phyloP scores from a whole-genome alignment of 2,329 filamentous ascomycete species.

The Fusarium succisae region DNA sequence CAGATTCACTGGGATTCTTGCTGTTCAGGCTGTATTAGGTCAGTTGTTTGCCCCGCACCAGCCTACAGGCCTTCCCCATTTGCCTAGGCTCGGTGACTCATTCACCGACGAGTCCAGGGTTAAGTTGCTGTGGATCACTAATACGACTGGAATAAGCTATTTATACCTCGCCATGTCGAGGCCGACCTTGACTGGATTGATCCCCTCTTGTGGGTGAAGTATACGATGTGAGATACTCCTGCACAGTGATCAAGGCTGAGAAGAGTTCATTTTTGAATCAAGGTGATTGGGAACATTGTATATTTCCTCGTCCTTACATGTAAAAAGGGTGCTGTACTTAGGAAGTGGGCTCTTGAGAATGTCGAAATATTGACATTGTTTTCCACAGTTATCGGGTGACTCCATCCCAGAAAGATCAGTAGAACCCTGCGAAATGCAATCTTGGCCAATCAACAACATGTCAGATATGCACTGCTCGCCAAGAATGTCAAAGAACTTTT shows the following conservation, averaged over 20 bases:
- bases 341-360: background rate
- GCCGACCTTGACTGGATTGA: fast-evolving
- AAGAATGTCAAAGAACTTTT: background rate
- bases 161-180: background rate
- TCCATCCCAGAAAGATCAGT: fast-evolving
- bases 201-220: fast-evolving
- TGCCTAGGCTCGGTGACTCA: background rate
- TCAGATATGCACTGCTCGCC: background rate
- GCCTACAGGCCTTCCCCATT: background rate
- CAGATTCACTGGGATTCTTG: background rate
- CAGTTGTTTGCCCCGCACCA: background rate
- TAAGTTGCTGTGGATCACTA: no score
- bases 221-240: fast-evolving
- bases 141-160: no score
- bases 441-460: no score
- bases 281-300: fast-evolving
- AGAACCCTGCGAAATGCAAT: fast-evolving
- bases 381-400: background rate
- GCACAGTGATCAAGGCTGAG: fast-evolving
- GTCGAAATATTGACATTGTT: background rate
- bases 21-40: background rate
- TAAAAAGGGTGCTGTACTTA: fast-evolving
- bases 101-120: background rate
- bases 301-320: fast-evolving
- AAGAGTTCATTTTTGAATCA: fast-evolving